Evolutionary conservation across 306 rosid genomes (phyloP).

Genomic region (Cucumis hystrix): DNA sequence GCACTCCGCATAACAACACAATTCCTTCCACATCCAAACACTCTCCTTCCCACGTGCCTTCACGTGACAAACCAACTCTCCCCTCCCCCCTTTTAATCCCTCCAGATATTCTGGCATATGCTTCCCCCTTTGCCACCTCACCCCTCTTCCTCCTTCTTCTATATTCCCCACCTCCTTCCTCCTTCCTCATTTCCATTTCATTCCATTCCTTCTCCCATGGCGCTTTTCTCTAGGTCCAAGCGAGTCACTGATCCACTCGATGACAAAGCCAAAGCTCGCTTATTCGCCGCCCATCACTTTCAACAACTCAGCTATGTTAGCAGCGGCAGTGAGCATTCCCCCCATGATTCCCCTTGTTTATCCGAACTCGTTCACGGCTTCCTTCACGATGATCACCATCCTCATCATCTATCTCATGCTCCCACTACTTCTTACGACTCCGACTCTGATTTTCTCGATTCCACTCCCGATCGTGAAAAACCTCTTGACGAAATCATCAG

Average conservation of each 20-base stretch:
- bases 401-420: background rate
- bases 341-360: conserved; percentile 34
- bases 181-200: no score
- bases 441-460: conserved; percentile 40
- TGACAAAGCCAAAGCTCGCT: conserved; percentile 51
- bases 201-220: conserved; percentile 2
- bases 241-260: conserved; percentile 54
- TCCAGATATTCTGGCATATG: conserved; percentile 3
- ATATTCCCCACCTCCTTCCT: no score
- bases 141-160: background rate
- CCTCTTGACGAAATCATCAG: conserved; percentile 14
- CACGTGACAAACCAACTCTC: background rate
- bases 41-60: background rate
- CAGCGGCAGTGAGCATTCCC: conserved; percentile 81
- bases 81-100: background rate
- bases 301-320: conserved; percentile 21
- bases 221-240: conserved; percentile 25
- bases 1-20: background rate
- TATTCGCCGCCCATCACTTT: conserved; percentile 26
- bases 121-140: background rate
- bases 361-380: conserved; percentile 61
- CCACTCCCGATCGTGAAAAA: conserved; percentile 16
- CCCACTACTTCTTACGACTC: conserved; percentile 6
- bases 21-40: background rate
- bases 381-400: background rate